These are phyloP conservation scores for Biscogniauxia marginata DNA, from an alignment of 2,329 filamentous ascomycete genomes.

Conservation along the genomic window DNA sequence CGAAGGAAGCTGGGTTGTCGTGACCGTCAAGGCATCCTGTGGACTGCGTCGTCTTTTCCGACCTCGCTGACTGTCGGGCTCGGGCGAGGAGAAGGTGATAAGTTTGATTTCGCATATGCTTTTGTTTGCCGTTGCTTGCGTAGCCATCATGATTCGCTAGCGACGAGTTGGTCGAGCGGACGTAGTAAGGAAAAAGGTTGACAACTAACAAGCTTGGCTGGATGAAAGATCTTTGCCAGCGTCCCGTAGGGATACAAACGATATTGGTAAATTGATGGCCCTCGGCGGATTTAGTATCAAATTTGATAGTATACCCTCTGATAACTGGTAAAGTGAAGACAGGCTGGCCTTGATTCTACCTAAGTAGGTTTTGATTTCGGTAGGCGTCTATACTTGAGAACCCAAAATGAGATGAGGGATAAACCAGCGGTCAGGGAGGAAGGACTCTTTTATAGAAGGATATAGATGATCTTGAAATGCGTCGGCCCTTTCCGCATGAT, in stretches of 20 bases:
- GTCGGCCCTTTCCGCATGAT: not conserved
- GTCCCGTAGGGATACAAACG: not conserved
- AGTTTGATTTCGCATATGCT: conserved; percentile 25
- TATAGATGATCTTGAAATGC: not conserved
- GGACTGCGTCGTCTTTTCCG: conserved; percentile 37
- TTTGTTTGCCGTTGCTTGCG: conserved; percentile 20
- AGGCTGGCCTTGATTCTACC: not conserved
- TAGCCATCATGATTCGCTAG: conserved; percentile 21
- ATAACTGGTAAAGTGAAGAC: not conserved
- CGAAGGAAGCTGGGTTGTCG: conserved; percentile 31
- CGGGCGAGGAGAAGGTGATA: conserved; percentile 27
- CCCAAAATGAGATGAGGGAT: not conserved
- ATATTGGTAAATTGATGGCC: not conserved
- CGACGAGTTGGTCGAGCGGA: not conserved
- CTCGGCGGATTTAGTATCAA: not conserved
- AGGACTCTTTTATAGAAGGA: conserved; percentile 1
- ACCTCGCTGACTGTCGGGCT: conserved; percentile 36
- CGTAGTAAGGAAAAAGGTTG: not conserved
- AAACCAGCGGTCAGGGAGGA: conserved; percentile 8
- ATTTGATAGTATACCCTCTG: not conserved
- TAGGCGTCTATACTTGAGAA: not conserved
- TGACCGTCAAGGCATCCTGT: conserved; percentile 23
- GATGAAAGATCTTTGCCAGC: not conserved
- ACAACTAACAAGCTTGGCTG: not conserved
- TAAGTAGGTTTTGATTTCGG: not conserved